Evolutionary conservation across 495 filamentous ascomycete genomes (phyloP), one percentile per base, ranked within the genome.

Genomic region (Daldinia caldariorum): DNA sequence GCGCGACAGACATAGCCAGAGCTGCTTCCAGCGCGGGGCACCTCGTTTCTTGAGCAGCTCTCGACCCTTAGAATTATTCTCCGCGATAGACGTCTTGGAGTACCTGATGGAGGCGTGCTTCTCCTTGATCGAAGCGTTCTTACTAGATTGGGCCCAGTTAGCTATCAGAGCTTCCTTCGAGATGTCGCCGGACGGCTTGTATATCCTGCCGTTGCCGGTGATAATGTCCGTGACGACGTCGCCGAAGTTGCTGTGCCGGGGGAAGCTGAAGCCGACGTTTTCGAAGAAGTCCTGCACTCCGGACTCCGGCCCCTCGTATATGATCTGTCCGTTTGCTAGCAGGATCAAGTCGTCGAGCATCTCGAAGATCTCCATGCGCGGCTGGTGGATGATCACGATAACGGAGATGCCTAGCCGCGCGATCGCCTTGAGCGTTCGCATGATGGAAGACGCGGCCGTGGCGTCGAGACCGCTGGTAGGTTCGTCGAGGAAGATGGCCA

Each of bases 381-480:
- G 80, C 57, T 82, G 80, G 62, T 82, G 80, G 62, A 82, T 83
- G 56, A 82, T 82, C 45, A 79, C 76, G 64, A 84, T 81, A 37
- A 82, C 80, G 12, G 82, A 80, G 18, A 83, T 82, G 10, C 82
- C 82, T 9, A 83, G 75, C 16, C 78, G 73, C 9, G 78, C 78
- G 60, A 84, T 79, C 4, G 82, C 81, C 56, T 79, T 79, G 8
- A 84, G 73, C 1, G 82, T 79, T 1, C 78, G 73, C 80, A 90
- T 85, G 65, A 90, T 88, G 26, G 85, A 87, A 20, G 83, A 86
- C 10, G 88, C 88, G 38, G 85, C 83, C 9, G 88, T 89, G 0
- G 87, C 86, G 71, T 91, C 89, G 9, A 91, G 82, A 18, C 88
- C 88, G 10, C 85, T 88, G 0, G 88, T 90, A 0, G 88, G 88